Base-by-base conservation (phyloP, 2,329 filamentous ascomycete genomes). In the Nigrospora sphaerica region DNA sequence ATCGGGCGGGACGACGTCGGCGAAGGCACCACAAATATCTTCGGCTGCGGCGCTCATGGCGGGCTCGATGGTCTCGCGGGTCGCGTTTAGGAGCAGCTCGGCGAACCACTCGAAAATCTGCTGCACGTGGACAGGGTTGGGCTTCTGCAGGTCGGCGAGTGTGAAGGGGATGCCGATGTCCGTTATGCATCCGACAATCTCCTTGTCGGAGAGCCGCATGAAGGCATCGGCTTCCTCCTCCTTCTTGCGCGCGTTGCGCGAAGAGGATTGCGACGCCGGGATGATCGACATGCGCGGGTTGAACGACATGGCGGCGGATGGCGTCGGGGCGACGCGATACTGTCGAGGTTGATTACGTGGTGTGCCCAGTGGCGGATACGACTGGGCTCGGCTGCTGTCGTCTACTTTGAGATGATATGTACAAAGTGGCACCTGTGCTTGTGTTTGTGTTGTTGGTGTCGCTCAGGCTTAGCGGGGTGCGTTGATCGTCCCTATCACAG, bases 21-120 rank as follows among this genome's bases (percentile, higher is more conserved):
- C 77, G 57, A 86, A 88, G 54, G 92, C 87, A 52, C 87, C 88
- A 61, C 83, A 92, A 45, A 95, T 71, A 56, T 96, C 88, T 55
- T 95, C 88, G 16, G 88, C 86, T 1, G 92, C 92, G 13, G 91
- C 90, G 60, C 85, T 85, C 90, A 98, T 95, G 9, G 91, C 90
- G 11, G 93, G 93, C 62, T 95, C 90, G 51, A 98, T 86, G 6
- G 90, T 89, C 55, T 95, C 90, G 57, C 90, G 86, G 33, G 91
- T 96, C 46, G 88, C 85, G 69, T 95, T 96, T 72, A 96, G 88
- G 28, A 97, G 79, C 16, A 96, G 75, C 62, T 96, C 91, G 49
- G 90, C 91, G 57, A 98, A 93, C 86, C 90, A 95, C 75, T 98
- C 93, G 62, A 97, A 95, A 44, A 98, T 90, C 74, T 93, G 90